A percentile compares a stretch with the other conserved stretches of the same genome.
Conservation (phyloP, 2,329 filamentous ascomycete genomes). For the Fusarium cicatricum region DNA sequence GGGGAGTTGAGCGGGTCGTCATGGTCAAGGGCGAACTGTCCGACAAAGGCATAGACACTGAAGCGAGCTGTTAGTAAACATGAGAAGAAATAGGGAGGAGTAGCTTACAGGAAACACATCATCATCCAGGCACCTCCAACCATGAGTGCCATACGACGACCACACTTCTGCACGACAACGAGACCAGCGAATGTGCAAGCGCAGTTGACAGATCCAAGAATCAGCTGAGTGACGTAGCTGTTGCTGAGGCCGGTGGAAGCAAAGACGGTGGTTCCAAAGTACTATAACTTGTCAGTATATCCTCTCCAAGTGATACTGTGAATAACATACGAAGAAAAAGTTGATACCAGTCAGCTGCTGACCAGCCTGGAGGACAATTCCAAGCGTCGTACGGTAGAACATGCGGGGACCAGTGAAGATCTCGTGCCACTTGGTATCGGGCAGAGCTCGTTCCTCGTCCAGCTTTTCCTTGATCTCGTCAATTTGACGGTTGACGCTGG, state of each 20-base stretch:
- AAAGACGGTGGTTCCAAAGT: conserved; percentile 73
- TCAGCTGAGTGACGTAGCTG: conserved; percentile 73
- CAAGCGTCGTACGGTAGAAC: conserved; percentile 69
- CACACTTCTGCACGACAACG: conserved; percentile 71
- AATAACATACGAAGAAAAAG: conserved; percentile 64
- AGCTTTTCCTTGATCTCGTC: conserved; percentile 61
- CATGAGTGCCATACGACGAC: conserved; percentile 70
- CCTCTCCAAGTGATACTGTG: not conserved
- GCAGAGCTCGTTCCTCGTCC: conserved; percentile 54
- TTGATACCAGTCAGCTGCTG: conserved; percentile 70
- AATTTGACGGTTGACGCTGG: conserved; percentile 57
- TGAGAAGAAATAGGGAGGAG: not conserved
- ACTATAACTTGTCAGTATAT: conserved; percentile 37
- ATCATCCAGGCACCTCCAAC: conserved; percentile 69
- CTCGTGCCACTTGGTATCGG: conserved; percentile 62
- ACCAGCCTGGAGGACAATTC: conserved; percentile 68
- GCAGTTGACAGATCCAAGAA: conserved; percentile 73
- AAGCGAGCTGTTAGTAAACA: not conserved
- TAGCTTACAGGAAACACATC: conserved; percentile 56
- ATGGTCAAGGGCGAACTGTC: conserved; percentile 54
- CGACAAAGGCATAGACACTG: conserved; percentile 59
- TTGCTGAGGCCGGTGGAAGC: conserved; percentile 69
- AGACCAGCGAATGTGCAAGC: conserved; percentile 71
- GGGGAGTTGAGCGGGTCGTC: conserved; percentile 54
- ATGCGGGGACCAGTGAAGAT: conserved; percentile 75